Percentiles rank a stretch among this genome's conserved stretches.
These are phyloP conservation scores for Podaxis carcinomalis DNA, from an alignment of 768 basidiomycete genomes.

Conservation along the genomic window DNA sequence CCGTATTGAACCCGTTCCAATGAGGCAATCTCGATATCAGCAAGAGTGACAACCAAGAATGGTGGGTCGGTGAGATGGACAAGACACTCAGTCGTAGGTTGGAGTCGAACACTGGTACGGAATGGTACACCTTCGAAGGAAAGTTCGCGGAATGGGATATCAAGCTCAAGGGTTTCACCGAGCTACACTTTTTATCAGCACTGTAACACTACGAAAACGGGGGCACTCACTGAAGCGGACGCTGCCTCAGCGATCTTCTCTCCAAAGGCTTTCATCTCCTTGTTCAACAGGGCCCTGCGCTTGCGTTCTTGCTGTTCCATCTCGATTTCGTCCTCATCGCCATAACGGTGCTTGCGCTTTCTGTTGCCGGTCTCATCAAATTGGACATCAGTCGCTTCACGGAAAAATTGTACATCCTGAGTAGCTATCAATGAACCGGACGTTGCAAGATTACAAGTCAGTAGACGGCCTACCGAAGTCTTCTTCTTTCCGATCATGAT, in stretches of 20 bases:
- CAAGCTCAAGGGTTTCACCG: conserved; percentile 86
- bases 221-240: conserved; percentile 60
- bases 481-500: conserved; percentile 99
- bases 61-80: conserved; percentile 94
- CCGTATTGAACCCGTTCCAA: conserved; percentile 96
- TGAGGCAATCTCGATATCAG: conserved; percentile 95
- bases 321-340: conserved; percentile 98
- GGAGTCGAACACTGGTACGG: conserved; percentile 89
- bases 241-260: conserved; percentile 88
- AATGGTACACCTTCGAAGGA: conserved; percentile 97
- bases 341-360: conserved; percentile 94
- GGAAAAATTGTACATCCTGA: conserved; percentile 96
- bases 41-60: conserved; percentile 91
- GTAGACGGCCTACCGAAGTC: conserved; percentile 61
- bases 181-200: conserved; percentile 26
- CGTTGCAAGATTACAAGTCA: neutral
- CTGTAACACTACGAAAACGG: neutral
- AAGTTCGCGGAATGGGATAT: conserved; percentile 95
- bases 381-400: conserved; percentile 95
- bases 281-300: conserved; percentile 84
- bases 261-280: conserved; percentile 90
- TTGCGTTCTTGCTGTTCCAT: conserved; percentile 97
- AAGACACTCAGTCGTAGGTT: conserved; percentile 95
- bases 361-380: conserved; percentile 99
- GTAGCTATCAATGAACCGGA: neutral